Percentiles rank a stretch among this genome's conserved stretches.
Conservation (phyloP, 257 asterid genomes). For the Primulina tabacum region DNA sequence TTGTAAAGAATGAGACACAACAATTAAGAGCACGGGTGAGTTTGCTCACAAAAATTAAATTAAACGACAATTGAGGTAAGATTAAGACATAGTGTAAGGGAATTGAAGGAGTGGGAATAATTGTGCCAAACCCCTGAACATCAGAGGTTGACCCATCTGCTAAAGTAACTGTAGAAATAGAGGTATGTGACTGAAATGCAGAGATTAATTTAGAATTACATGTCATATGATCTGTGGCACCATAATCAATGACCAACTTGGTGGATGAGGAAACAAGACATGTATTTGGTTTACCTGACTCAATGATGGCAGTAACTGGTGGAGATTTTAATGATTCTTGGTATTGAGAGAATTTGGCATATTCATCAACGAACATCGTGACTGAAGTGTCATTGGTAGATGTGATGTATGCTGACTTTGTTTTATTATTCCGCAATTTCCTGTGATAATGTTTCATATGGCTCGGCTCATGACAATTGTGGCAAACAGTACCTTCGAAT, state of each 20-base stretch:
- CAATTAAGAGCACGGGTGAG: background rate
- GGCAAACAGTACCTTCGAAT: too few relatives aligned
- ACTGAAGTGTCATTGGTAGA: background rate
- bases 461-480: too few relatives aligned
- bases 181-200: background rate
- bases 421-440: background rate
- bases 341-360: background rate
- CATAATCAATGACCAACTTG: constrained; percentile 13
- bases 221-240: constrained; percentile 15
- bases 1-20: background rate
- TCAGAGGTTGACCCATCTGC: background rate
- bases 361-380: background rate
- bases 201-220: background rate
- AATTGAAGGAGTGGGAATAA: background rate
- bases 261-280: constrained; percentile 1
- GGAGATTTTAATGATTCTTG: background rate
- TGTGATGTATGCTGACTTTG: background rate
- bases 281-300: constrained; percentile 11
- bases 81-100: background rate
- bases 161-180: too few relatives aligned
- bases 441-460: too few relatives aligned
- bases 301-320: background rate
- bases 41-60: background rate
- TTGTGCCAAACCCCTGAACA: background rate
- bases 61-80: background rate